Evolutionary conservation across 2,329 filamentous ascomycete genomes (phyloP).

Genomic region (Blastomyces emzantsi): DNA sequence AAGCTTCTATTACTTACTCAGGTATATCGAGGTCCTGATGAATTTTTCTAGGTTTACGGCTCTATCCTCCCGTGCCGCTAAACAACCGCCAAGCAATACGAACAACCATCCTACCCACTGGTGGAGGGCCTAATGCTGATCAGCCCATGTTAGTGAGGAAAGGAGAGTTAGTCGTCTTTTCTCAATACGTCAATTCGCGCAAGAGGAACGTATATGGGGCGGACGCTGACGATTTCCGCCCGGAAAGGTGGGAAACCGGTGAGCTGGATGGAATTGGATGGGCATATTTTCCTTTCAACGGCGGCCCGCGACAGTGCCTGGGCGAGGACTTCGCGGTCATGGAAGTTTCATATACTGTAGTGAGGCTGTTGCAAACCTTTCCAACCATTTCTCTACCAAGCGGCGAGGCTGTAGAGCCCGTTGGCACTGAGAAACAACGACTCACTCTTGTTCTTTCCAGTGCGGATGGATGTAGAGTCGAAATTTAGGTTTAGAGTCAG

Average conservation of each 20-base stretch:
- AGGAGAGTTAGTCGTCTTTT: constrained; percentile 21
- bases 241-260: constrained; percentile 23
- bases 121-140: constrained; percentile 49
- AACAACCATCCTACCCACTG: constrained; percentile 30
- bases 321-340: constrained; percentile 19
- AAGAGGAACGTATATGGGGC: constrained; percentile 25
- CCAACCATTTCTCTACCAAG: constrained; percentile 12
- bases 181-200: constrained; percentile 35
- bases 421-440: constrained; percentile 19
- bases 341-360: constrained; percentile 20
- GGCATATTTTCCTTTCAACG: constrained; percentile 26
- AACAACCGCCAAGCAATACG: constrained; percentile 28
- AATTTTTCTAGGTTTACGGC: constrained; percentile 23
- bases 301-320: constrained; percentile 24
- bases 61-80: constrained; percentile 33
- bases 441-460: constrained; percentile 21
- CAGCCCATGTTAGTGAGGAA: constrained; percentile 24
- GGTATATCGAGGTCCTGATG: not conserved
- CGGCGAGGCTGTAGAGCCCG: constrained; percentile 15
- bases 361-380: constrained; percentile 16
- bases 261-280: constrained; percentile 20
- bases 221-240: constrained; percentile 20
- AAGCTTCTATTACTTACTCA: not conserved
- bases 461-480: constrained; percentile 20
- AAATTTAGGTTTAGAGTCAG: constrained; percentile 2